Evolutionary conservation across 148 eudicot genomes (phyloP).

Genomic region (Amaranthus hypochondriacus): DNA sequence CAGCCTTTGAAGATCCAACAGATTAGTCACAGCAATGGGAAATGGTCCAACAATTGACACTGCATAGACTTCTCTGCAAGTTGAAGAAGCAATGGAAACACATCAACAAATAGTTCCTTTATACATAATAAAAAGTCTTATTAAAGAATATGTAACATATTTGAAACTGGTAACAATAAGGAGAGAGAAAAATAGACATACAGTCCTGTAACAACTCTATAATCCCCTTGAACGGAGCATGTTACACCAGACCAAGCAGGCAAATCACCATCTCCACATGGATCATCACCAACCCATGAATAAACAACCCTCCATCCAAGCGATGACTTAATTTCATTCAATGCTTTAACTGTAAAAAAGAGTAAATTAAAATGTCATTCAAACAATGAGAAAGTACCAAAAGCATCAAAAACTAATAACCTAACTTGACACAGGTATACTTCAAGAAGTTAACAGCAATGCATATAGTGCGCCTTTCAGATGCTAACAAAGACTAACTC

Average conservation of each 20-base stretch:
- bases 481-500: neutral
- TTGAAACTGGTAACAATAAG: neutral
- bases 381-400: neutral
- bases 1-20: constrained; percentile 94
- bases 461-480: neutral
- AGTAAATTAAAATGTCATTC: neutral
- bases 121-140: neutral
- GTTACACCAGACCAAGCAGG: constrained; percentile 96
- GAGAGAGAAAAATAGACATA: constrained; percentile 21
- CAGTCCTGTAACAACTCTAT: constrained; percentile 66
- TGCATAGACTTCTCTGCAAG: constrained; percentile 91
- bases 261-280: constrained; percentile 96
- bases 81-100: constrained; percentile 14
- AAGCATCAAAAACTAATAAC: neutral
- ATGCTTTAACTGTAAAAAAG: constrained; percentile 60
- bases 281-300: constrained; percentile 99
- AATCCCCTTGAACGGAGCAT: constrained; percentile 61
- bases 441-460: neutral
- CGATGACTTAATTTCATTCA: constrained; percentile 96
- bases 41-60: constrained; percentile 98
- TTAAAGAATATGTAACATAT: neutral
- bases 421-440: neutral
- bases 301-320: constrained; percentile 99
- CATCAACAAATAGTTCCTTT: neutral
- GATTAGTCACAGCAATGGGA: constrained; percentile 93